These are phyloP conservation scores for Gliomastix tumulicola DNA, from an alignment of 2,329 filamentous ascomycete species.

Conservation along the genomic window DNA sequence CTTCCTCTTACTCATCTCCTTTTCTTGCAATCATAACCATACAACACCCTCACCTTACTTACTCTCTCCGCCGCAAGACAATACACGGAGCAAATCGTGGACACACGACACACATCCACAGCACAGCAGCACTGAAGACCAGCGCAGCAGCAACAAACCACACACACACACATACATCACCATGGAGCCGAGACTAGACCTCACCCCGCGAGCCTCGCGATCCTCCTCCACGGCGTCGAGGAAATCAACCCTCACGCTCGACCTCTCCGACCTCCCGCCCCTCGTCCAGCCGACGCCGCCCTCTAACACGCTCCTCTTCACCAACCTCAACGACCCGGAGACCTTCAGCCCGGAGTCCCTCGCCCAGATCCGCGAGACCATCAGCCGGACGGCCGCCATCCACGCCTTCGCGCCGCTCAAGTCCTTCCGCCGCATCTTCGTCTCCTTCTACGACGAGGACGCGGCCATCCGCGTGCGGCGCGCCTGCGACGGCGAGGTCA, in stretches of 20 bases:
- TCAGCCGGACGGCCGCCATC: slow-evolving; percentile 62
- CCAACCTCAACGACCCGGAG: slow-evolving; percentile 65
- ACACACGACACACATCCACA: too few relatives aligned
- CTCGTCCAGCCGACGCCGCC: slow-evolving; percentile 65
- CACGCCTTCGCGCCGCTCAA: slow-evolving; percentile 76
- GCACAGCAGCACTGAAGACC: too few relatives aligned
- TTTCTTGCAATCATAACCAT: too few relatives aligned
- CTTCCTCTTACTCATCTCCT: too few relatives aligned
- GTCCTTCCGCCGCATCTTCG: slow-evolving; percentile 74
- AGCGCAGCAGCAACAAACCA: too few relatives aligned
- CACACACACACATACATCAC: too few relatives aligned
- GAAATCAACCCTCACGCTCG: slow-evolving; percentile 56
- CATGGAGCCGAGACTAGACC: slow-evolving; percentile 26
- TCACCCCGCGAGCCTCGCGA: slow-evolving; percentile 26
- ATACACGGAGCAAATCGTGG: too few relatives aligned
- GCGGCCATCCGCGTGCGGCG: slow-evolving; percentile 65
- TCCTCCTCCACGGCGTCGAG: slow-evolving; percentile 39
- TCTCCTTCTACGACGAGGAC: slow-evolving; percentile 66
- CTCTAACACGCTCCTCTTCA: slow-evolving; percentile 79
- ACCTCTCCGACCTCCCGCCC: slow-evolving; percentile 66
- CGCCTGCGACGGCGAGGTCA: slow-evolving; percentile 65
- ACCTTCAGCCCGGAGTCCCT: slow-evolving; percentile 72
- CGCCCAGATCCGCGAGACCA: slow-evolving; percentile 64
- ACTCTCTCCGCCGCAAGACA: too few relatives aligned
- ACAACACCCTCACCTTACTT: too few relatives aligned